phyloP scores from a whole-genome alignment of 768 basidiomycete genomes.

The Saitozyma sp. region DNA sequence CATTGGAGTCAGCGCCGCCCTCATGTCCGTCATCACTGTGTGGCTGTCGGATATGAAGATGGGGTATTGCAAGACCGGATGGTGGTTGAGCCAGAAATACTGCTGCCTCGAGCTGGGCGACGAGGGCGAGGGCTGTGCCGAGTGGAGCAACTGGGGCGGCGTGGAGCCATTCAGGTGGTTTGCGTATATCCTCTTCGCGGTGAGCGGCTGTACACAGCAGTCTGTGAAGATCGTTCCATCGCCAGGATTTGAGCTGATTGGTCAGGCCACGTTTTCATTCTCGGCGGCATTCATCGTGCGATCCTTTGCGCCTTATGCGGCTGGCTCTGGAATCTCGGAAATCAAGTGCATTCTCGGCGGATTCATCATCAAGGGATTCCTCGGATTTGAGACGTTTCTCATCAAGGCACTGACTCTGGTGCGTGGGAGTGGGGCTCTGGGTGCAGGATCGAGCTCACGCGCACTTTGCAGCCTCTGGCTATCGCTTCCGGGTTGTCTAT shows the following conservation, averaged over 20 bases:
- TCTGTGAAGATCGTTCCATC: neutral
- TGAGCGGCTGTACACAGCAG: slow-evolving; percentile 54
- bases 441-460: neutral
- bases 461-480: slow-evolving; percentile 71
- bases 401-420: slow-evolving; percentile 95
- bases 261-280: slow-evolving; percentile 76
- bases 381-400: slow-evolving; percentile 82
- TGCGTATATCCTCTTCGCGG: slow-evolving; percentile 85
- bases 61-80: slow-evolving; percentile 92
- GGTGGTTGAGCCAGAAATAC: slow-evolving; percentile 98
- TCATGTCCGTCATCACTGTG: slow-evolving; percentile 91
- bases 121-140: slow-evolving; percentile 76
- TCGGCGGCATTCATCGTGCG: slow-evolving; percentile 84
- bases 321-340: slow-evolving; percentile 96
- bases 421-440: slow-evolving; percentile 44
- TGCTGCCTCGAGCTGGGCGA: slow-evolving; percentile 92
- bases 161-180: slow-evolving; percentile 67
- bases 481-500: slow-evolving; percentile 96
- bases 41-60: slow-evolving; percentile 98
- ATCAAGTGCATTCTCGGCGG: slow-evolving; percentile 98
- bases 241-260: neutral
- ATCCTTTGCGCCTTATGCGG: slow-evolving; percentile 87
- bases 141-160: slow-evolving; percentile 87
- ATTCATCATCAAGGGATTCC: slow-evolving; percentile 94
- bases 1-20: slow-evolving; percentile 90